These are phyloP conservation scores for Diaporthe caulivora DNA, from an alignment of 2,329 filamentous ascomycete species.

Conservation along the genomic window DNA sequence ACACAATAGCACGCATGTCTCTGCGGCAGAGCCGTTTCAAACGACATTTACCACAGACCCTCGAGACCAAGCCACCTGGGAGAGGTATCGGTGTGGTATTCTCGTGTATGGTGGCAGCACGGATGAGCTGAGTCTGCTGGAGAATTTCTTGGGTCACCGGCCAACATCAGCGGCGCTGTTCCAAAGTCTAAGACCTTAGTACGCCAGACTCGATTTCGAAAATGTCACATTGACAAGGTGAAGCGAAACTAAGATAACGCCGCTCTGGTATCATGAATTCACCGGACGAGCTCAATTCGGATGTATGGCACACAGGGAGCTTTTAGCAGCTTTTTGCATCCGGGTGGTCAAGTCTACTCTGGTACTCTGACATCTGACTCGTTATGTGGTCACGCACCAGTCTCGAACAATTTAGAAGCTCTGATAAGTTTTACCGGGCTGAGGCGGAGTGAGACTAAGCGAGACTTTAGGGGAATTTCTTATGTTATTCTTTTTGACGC, in stretches of 20 bases:
- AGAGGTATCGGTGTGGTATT: background rate
- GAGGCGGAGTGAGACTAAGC: background rate
- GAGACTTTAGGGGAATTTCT: background rate
- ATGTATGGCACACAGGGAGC: background rate
- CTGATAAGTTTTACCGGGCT: background rate
- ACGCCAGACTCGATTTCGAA: background rate
- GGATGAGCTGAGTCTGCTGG: background rate
- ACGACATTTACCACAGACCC: background rate
- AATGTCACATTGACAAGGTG: background rate
- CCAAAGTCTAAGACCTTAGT: background rate
- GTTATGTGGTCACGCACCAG: background rate
- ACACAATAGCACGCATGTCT: background rate
- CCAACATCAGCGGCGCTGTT: background rate
- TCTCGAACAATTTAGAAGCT: background rate
- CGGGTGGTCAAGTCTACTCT: no score
- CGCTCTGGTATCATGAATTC: background rate
- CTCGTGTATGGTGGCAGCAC: background rate
- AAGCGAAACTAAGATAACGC: background rate
- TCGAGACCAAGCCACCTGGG: background rate
- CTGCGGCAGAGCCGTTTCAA: background rate
- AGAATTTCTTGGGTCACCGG: background rate
- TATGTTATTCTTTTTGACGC: background rate
- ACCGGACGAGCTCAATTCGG: background rate
- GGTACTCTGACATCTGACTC: background rate
- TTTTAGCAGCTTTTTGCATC: background rate